These are phyloP conservation scores for Solanum arcanum DNA, from an alignment of 257 asterid species.

Conservation along the genomic window DNA sequence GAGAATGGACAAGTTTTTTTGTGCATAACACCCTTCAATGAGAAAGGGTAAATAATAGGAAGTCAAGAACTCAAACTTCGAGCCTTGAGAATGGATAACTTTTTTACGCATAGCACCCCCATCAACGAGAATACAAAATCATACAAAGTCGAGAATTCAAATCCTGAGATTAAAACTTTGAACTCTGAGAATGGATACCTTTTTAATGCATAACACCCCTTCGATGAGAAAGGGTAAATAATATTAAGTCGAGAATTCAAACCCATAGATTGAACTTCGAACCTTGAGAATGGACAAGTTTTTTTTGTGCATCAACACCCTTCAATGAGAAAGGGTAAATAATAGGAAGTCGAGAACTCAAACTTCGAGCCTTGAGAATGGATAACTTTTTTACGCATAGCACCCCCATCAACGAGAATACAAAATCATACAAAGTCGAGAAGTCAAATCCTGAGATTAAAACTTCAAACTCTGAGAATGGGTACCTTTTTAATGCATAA, in stretches of 20 bases:
- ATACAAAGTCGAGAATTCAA: not conserved
- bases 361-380: not conserved
- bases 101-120: too few species aligned
- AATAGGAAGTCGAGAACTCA: not conserved
- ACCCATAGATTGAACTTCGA: not conserved
- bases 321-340: too few species aligned
- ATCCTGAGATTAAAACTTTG: not conserved
- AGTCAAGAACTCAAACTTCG: too few species aligned
- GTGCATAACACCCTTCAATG: not conserved
- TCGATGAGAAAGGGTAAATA: not conserved
- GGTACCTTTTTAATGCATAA: not conserved
- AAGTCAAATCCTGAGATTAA: not conserved
- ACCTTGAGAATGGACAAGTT: not conserved
- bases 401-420: too few species aligned
- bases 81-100: not conserved
- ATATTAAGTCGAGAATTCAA: not conserved
- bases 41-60: not conserved
- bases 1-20: not conserved
- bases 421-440: too few species aligned
- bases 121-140: too few species aligned
- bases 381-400: not conserved
- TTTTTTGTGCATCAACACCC: not conserved
- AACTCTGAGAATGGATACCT: not conserved
- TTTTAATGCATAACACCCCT: not conserved
- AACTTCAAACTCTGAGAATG: not conserved